These are phyloP conservation scores for Neolentinus lepideus DNA, from an alignment of 1,284 basidiomycete genomes.

Conservation along the genomic window DNA sequence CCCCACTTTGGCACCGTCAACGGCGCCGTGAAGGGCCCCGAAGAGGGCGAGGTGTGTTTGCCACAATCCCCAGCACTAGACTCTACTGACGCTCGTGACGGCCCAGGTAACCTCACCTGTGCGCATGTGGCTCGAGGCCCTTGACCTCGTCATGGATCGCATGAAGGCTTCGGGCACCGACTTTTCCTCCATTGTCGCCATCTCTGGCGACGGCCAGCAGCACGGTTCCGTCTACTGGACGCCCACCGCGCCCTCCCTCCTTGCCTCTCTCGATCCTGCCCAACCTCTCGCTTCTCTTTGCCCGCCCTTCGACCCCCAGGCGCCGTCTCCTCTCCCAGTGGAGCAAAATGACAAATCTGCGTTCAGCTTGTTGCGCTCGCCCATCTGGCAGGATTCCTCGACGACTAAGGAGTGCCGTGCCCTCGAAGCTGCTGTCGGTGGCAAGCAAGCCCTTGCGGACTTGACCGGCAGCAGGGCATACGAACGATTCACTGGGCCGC, in stretches of 20 bases:
- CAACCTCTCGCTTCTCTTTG: slow-evolving; percentile 43
- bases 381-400: slow-evolving; percentile 93
- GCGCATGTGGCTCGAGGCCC: slow-evolving; percentile 77
- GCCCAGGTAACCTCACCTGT: slow-evolving; percentile 66
- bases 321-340: not conserved
- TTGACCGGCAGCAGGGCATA: slow-evolving; percentile 82
- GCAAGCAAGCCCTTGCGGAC: slow-evolving; percentile 63
- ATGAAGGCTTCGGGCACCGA: slow-evolving; percentile 59
- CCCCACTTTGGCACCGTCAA: slow-evolving; percentile 67
- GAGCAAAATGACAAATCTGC: not conserved
- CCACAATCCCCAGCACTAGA: not conserved
- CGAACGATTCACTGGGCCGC: slow-evolving; percentile 83
- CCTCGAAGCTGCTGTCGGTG: slow-evolving; percentile 63
- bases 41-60: slow-evolving; percentile 42
- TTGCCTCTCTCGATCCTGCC: slow-evolving; percentile 48
- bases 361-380: slow-evolving; percentile 67
- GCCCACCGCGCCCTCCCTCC: slow-evolving; percentile 39
- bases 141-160: slow-evolving; percentile 71
- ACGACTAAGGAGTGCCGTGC: slow-evolving; percentile 70
- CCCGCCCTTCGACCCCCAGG: slow-evolving; percentile 18
- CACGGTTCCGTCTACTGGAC: slow-evolving; percentile 91
- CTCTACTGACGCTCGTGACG: not conserved
- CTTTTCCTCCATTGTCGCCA: slow-evolving; percentile 48
- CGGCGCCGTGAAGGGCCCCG: slow-evolving; percentile 64
- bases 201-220: slow-evolving; percentile 82